phyloP scores from a whole-genome alignment of 108 stramenopile species.

The Skeletonema marinoi region DNA sequence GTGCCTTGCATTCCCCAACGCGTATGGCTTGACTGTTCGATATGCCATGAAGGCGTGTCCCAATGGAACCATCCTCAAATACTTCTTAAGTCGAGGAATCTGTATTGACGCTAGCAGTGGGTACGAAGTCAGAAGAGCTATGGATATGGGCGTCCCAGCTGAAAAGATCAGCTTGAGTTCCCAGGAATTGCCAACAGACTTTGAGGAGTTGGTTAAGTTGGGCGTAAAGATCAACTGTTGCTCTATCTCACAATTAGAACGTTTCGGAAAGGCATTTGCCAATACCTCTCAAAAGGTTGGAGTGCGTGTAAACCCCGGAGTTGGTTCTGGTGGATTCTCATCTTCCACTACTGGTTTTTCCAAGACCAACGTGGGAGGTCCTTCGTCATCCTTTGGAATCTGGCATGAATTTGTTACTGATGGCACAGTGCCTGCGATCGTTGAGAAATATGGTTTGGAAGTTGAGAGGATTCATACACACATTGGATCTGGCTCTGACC shows the following conservation, averaged over 20 bases:
- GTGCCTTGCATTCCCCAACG: conserved; percentile 95
- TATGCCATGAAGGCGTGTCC: conserved; percentile 99
- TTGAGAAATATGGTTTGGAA: conserved; percentile 84
- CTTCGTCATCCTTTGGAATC: conserved; percentile 94
- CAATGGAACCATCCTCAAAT: conserved; percentile 89
- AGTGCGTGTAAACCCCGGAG: conserved; percentile 96
- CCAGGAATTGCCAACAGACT: conserved; percentile 93
- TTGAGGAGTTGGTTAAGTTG: conserved; percentile 79
- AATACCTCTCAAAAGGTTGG: conserved; percentile 86
- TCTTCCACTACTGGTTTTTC: conserved; percentile 79
- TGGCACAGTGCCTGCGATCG: conserved; percentile 84
- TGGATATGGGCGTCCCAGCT: conserved; percentile 86
- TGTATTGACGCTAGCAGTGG: conserved; percentile 95
- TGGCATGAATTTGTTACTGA: conserved; percentile 88
- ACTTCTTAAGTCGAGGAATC: conserved; percentile 88
- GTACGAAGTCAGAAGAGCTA: conserved; percentile 91
- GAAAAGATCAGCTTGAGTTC: conserved; percentile 91
- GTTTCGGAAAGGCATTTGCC: conserved; percentile 83
- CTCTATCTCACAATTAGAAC: conserved; percentile 91
- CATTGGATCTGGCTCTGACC: conserved; percentile 98
- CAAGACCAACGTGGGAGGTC: conserved; percentile 99
- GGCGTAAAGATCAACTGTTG: conserved; percentile 90
- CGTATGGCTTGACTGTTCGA: conserved; percentile 95
- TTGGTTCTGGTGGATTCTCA: conserved; percentile 97
- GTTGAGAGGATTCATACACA: conserved; percentile 98